phyloP scores from a whole-genome alignment of 2,329 filamentous ascomycete species.

The Fusarium verticillioides region DNA sequence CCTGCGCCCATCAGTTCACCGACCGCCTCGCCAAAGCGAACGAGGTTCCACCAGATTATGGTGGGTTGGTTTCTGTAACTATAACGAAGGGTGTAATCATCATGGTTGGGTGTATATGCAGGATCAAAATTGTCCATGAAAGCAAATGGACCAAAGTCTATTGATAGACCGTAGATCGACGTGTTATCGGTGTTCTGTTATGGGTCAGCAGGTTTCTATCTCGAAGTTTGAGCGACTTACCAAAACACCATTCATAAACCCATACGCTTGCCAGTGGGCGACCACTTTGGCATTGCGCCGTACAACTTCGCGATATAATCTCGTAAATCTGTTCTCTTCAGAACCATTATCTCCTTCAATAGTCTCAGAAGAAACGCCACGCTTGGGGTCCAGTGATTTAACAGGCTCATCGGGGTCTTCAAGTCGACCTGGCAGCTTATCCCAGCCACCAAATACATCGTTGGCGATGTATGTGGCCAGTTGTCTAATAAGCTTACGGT shows the following conservation, averaged over 20 bases:
- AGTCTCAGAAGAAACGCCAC: conserved; percentile 65
- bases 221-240: conserved; percentile 38
- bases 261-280: conserved; percentile 95
- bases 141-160: conserved; percentile 96
- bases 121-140: conserved; percentile 99
- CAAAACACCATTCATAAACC: conserved; percentile 98
- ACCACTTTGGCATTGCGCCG: conserved; percentile 88
- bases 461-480: conserved; percentile 87
- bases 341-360: conserved; percentile 74
- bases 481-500: conserved; percentile 77
- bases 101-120: conserved; percentile 94
- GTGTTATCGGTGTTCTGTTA: conserved; percentile 91
- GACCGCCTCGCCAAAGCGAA: conserved; percentile 87
- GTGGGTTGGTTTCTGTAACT: conserved; percentile 93
- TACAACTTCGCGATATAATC: conserved; percentile 88
- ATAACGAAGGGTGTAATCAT: conserved; percentile 88
- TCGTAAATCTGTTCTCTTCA: conserved; percentile 86
- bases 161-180: conserved; percentile 85
- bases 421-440: conserved; percentile 75
- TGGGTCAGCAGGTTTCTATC: conserved; percentile 33
- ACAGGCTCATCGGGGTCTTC: conserved; percentile 61
- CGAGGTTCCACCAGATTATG: conserved; percentile 98
- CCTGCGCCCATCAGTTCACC: conserved; percentile 90
- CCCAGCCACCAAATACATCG: conserved; percentile 89
- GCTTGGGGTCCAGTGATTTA: conserved; percentile 55